Evolutionary conservation across 2,329 filamentous ascomycete genomes (phyloP), one percentile per base, ranked within the genome.

Genomic region (Apiospora rasikravindrae): DNA sequence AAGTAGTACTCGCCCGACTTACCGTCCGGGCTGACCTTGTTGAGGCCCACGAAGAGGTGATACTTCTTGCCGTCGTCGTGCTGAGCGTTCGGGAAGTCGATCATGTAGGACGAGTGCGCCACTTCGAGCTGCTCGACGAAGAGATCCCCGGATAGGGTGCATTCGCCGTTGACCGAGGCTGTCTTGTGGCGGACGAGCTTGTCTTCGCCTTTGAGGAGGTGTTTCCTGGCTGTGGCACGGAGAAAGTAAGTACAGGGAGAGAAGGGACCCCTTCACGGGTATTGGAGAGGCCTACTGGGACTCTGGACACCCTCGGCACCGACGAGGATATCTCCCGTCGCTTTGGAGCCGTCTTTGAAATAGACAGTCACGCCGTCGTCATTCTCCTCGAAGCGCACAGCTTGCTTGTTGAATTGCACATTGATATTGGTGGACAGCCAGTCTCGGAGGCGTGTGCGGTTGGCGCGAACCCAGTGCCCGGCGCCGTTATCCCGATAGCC

Each of bases 71-170:
- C 68, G 29, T 51, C 45, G 19, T 57, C 47, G 4, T 53, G 13
- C 14, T 40, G 42, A 24, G 66, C 42, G 53, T 61, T 61, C 2
- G 33, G 29, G 47, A 69, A 57, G 68, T 77, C 74, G 7, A 78
- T 72, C 4, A 81, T 51, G 72, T 78, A 82, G 22, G 75, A 77
- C 24, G 80, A 82, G 70, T 80, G 77, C 4, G 76, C 80, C 5
- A 82, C 74, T 33, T 77, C 74, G 14, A 83, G 75, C 72, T 82
- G 80, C 22, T 77, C 72, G 51, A 77, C 77, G 42, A 82, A 74
- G 0, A 77, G 79, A 6, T 72, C 75, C 7, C 78, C 78, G 1
- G 71, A 51, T 2, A 83, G 74, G 4, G 72, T 76, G 2, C 76
- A 71, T 74, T 78, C 74, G 29, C 81, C 82, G 22, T 75, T 69